These are phyloP conservation scores for Dactylellina leptospora DNA, from an alignment of 2,329 filamentous ascomycete species.

Conservation along the genomic window DNA sequence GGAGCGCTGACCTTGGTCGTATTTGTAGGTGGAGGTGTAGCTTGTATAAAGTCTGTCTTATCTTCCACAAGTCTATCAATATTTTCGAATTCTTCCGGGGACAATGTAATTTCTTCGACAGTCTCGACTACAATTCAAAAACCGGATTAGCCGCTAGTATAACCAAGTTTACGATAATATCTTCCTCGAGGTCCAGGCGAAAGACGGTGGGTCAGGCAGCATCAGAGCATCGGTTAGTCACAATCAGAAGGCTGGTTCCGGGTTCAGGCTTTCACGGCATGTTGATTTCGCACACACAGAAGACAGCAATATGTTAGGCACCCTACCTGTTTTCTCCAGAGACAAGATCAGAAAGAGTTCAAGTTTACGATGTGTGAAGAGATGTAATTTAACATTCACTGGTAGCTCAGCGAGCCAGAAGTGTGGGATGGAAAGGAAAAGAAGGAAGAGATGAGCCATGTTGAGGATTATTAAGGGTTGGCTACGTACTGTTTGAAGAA, in stretches of 20 bases:
- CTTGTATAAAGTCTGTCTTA: conserved; percentile 33
- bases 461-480: conserved; percentile 53
- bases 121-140: conserved; percentile 33
- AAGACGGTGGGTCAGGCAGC: conserved; percentile 10
- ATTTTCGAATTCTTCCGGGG: conserved; percentile 38
- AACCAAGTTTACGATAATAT: conserved; percentile 3
- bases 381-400: conserved; percentile 36
- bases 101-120: conserved; percentile 45
- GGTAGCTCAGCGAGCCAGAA: conserved; percentile 17
- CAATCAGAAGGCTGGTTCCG: conserved; percentile 24
- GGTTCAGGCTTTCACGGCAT: conserved; percentile 13
- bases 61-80: conserved; percentile 49
- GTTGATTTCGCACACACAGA: conserved; percentile 27
- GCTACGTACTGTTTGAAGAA: conserved; percentile 52
- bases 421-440: conserved; percentile 20
- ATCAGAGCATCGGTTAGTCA: conserved; percentile 30
- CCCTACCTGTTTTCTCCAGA: conserved; percentile 51
- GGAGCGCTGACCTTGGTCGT: conserved; percentile 4
- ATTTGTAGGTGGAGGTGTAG: conserved; percentile 23
- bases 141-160: conserved; percentile 39
- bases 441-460: conserved; percentile 22
- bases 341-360: conserved; percentile 49
- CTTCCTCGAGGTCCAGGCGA: conserved; percentile 9
- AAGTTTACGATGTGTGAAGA: conserved; percentile 32
- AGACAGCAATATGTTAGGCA: conserved; percentile 49